Evolutionary conservation across 768 basidiomycete genomes (phyloP), one percentile per base, ranked within the genome.

Genomic region (Russula sp.): DNA sequence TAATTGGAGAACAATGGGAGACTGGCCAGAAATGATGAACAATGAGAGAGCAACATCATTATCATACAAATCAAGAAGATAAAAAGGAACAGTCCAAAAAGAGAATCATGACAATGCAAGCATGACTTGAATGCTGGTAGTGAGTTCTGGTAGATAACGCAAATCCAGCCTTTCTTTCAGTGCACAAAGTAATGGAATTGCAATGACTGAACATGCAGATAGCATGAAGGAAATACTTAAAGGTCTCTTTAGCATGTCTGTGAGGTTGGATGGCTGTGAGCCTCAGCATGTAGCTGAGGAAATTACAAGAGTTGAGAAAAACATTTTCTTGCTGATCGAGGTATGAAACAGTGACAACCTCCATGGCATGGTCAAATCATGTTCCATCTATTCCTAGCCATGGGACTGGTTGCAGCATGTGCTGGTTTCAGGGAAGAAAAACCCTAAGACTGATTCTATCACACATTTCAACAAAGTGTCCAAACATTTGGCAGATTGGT

Each of bases 401-500:
- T 82, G 93, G 56, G 86, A 96, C 70, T 92, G 93, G 86, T 78
- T 96, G 20, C 79, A 86, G 54, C 90, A 88, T 72, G 88, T 84
- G 36, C 85, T 87, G 70, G 81, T 79, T 62, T 83, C 81, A 13
- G 84, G 83, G 47, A 83, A 82, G 68, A 88, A 86, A 70, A 79
- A 84, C 56, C 76, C 80, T 16, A 79, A 83, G 64, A 77, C 73
- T 13, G 88, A 90, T 66, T 80, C 89, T 2, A 90, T 95, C 50
- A 81, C 82, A 7, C 77, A 81, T 22, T 90, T 90, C 67, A 90
- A 88, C 63, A 75, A 77, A 7, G 78, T 90, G 64, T 90, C 91
- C 53, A 93, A 93, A 72, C 88, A 89, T 70, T 76, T 96, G 38
- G 90, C 86, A 7, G 83, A 86, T 69, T 95, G 92, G 93, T 90